Conservation (phyloP, 805 yeast species). For the Yarrowia divulgata region DNA sequence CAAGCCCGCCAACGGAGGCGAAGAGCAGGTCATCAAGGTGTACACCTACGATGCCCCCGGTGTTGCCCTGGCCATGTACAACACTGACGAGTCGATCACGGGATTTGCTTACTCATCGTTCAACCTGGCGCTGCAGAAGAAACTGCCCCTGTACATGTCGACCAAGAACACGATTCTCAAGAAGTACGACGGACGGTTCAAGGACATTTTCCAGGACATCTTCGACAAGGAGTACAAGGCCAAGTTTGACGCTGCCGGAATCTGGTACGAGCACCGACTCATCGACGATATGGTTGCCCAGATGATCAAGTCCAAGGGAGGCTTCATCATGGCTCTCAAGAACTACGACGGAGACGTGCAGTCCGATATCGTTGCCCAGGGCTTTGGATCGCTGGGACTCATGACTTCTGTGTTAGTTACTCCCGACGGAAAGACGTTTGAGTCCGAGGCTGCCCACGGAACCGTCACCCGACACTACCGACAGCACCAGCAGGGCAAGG, state of each 20-base stretch:
- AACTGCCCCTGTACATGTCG: slow-evolving; percentile 81
- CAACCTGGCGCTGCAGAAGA: slow-evolving; percentile 80
- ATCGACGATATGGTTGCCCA: slow-evolving; percentile 99
- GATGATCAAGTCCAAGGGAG: slow-evolving; percentile 95
- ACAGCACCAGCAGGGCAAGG: slow-evolving; percentile 95
- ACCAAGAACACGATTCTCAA: slow-evolving; percentile 96
- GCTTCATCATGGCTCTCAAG: slow-evolving; percentile 93
- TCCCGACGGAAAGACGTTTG: slow-evolving; percentile 96
- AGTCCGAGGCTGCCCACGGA: slow-evolving; percentile 98
- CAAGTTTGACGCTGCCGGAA: slow-evolving; percentile 77
- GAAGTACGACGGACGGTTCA: slow-evolving; percentile 93
- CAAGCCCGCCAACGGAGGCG: slow-evolving; percentile 71
- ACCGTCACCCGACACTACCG: slow-evolving; percentile 97
- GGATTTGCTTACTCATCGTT: slow-evolving; percentile 96
- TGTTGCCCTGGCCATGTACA: slow-evolving; percentile 92
- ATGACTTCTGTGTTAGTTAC: slow-evolving; percentile 97
- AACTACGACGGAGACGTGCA: slow-evolving; percentile 98
- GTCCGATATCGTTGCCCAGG: slow-evolving; percentile 97
- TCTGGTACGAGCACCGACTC: slow-evolving; percentile 95
- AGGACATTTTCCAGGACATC: slow-evolving; percentile 86
- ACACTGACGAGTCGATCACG: slow-evolving; percentile 86
- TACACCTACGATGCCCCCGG: slow-evolving; percentile 76
- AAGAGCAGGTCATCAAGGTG: slow-evolving; percentile 62
- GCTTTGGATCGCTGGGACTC: slow-evolving; percentile 94
- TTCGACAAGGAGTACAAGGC: slow-evolving; percentile 73